Conservation (phyloP, 2,329 filamentous ascomycete genomes). For the Triangularia setosa region DNA sequence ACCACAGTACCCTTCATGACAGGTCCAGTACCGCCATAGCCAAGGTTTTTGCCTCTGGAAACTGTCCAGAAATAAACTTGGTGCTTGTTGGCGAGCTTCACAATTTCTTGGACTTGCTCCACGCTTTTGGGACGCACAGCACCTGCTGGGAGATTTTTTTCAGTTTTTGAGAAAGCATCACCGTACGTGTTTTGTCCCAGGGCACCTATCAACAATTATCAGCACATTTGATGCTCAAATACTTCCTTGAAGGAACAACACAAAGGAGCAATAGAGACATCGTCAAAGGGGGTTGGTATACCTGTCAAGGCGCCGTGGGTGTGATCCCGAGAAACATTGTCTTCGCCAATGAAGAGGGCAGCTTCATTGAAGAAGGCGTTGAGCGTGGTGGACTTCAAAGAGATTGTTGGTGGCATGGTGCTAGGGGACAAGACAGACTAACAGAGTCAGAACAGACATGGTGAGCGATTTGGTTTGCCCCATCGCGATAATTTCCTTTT, state of each 20-base stretch:
- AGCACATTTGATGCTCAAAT: no score
- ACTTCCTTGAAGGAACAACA: no score
- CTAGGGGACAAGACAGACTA: no score
- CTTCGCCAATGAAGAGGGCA: background rate
- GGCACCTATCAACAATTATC: no score
- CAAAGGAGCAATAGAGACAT: slow-evolving; percentile 22
- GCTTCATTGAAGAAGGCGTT: background rate
- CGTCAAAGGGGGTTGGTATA: background rate
- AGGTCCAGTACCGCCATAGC: slow-evolving; percentile 51
- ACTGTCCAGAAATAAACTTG: slow-evolving; percentile 39
- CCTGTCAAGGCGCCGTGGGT: background rate
- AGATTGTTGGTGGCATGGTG: background rate
- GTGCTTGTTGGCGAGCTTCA: background rate
- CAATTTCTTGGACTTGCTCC: background rate
- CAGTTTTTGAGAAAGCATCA: no score
- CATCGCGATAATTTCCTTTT: no score
- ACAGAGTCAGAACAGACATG: no score
- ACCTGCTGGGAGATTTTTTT: no score
- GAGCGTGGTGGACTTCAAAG: background rate
- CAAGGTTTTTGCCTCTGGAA: slow-evolving; percentile 46
- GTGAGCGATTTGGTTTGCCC: no score
- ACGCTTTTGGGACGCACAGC: no score
- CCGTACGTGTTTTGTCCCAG: no score
- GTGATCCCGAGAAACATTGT: slow-evolving; percentile 1
- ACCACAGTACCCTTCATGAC: slow-evolving; percentile 47